A percentile compares a stretch with the other conserved stretches of the same genome.
These are phyloP conservation scores for Rhynchospora tenuis DNA, from an alignment of 176 grass and related monocot species.

Conservation along the genomic window DNA sequence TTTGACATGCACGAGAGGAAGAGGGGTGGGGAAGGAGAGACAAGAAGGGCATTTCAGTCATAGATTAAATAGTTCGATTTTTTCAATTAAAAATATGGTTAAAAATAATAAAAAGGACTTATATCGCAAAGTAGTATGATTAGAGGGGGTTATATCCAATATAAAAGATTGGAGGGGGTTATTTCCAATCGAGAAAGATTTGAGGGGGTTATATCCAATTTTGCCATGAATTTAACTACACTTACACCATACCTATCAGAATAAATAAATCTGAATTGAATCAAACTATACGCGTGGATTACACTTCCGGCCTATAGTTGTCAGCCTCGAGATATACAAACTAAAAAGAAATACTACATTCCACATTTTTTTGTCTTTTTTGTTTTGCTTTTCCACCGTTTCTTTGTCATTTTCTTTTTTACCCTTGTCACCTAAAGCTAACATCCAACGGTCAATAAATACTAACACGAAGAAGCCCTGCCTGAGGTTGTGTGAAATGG, in stretches of 20 bases:
- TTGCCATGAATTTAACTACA: background rate
- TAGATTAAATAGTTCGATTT: too few relatives aligned
- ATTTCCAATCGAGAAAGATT: too few relatives aligned
- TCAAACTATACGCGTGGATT: constrained; percentile 61
- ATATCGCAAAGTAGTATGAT: too few relatives aligned
- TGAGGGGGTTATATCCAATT: too few relatives aligned
- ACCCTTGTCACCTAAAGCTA: background rate
- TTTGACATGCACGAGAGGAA: too few relatives aligned
- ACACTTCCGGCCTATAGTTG: constrained; percentile 59
- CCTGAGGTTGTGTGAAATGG: constrained; percentile 74
- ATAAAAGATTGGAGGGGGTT: too few relatives aligned
- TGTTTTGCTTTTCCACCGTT: background rate
- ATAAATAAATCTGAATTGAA: constrained; percentile 60
- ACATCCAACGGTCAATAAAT: constrained; percentile 60
- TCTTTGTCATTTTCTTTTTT: constrained; percentile 18
- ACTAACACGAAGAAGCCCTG: constrained; percentile 65
- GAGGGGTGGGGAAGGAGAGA: too few relatives aligned
- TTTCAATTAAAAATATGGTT: too few relatives aligned
- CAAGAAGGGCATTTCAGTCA: too few relatives aligned
- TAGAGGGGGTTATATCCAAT: too few relatives aligned
- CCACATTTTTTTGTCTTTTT: constrained; percentile 23
- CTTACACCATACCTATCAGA: background rate
- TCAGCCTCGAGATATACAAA: constrained; percentile 65
- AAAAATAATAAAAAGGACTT: too few relatives aligned
- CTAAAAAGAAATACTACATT: constrained; percentile 65